Evolutionary conservation across 176 grass and related monocot genomes (phyloP).

Genomic region (Phragmites australis): DNA sequence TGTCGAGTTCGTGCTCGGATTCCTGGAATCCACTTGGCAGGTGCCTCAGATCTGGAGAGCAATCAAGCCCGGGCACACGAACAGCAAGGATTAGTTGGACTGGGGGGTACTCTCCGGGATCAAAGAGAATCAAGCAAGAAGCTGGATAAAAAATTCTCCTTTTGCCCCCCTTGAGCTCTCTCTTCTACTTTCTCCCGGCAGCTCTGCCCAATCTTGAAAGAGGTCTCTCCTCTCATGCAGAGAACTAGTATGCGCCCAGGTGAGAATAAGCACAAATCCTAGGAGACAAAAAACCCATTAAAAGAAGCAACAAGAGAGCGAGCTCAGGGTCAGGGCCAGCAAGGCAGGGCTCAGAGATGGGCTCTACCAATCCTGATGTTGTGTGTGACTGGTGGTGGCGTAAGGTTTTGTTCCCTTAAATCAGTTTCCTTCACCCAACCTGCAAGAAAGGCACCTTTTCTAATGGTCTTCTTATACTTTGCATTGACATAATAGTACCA

Average conservation of each 20-base stretch:
- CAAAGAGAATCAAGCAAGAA: constrained; percentile 47
- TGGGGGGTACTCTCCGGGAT: constrained; percentile 28
- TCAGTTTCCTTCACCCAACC: constrained; percentile 41
- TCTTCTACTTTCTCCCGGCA: constrained; percentile 30
- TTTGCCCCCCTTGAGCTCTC: constrained; percentile 11
- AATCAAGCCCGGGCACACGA: constrained; percentile 35
- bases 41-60: constrained; percentile 58
- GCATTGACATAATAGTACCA: neutral
- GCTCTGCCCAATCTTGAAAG: constrained; percentile 37
- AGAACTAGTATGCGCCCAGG: constrained; percentile 29
- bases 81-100: constrained; percentile 47
- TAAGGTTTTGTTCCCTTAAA: constrained; percentile 37
- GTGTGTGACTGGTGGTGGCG: constrained; percentile 33
- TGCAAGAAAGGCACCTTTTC: constrained; percentile 40
- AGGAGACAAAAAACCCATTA: constrained; percentile 59
- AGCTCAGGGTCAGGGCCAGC: constrained; percentile 50
- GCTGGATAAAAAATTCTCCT: constrained; percentile 26
- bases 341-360: constrained; percentile 60
- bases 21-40: constrained; percentile 54
- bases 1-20: constrained; percentile 39
- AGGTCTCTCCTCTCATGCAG: constrained; percentile 27
- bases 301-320: constrained; percentile 29
- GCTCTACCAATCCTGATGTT: constrained; percentile 73
- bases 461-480: neutral
- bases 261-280: constrained; percentile 45